These are phyloP conservation scores for Lentinus brumalis DNA, from an alignment of 768 basidiomycete species.

Conservation along the genomic window DNA sequence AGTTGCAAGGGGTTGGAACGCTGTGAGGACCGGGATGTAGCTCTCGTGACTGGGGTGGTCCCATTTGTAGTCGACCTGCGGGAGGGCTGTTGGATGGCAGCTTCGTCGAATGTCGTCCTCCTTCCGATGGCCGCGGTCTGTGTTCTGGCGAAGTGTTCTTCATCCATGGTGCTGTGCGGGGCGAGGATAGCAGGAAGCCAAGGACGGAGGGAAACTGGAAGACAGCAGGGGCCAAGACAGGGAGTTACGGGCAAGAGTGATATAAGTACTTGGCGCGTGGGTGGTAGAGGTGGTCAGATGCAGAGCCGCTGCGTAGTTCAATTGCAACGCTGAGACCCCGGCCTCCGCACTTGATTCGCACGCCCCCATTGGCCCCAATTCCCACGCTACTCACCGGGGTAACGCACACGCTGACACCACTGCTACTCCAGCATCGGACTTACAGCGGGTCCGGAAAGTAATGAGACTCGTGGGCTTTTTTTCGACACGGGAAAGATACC, in stretches of 20 bases:
- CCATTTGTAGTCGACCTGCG: slow-evolving; percentile 14
- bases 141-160: slow-evolving; percentile 6
- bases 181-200: neutral
- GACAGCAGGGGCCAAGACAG: neutral
- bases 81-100: neutral
- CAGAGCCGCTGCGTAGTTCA: too few species aligned
- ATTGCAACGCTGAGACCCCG: too few species aligned
- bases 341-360: too few species aligned
- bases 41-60: neutral
- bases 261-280: neutral
- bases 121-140: slow-evolving; percentile 15
- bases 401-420: too few species aligned
- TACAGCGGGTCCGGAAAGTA: too few species aligned
- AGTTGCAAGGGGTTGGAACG: neutral
- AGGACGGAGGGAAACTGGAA: neutral
- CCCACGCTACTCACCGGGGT: too few species aligned
- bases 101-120: slow-evolving; percentile 4
- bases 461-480: too few species aligned
- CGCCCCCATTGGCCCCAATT: too few species aligned
- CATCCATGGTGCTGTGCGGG: neutral
- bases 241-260: neutral
- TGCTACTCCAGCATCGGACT: too few species aligned
- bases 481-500: too few species aligned
- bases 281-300: too few species aligned
- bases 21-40: slow-evolving; percentile 9